These are phyloP conservation scores for Nematocida ironsii DNA, from an alignment of 371 early-diverging fungal genomes.

Conservation along the genomic window DNA sequence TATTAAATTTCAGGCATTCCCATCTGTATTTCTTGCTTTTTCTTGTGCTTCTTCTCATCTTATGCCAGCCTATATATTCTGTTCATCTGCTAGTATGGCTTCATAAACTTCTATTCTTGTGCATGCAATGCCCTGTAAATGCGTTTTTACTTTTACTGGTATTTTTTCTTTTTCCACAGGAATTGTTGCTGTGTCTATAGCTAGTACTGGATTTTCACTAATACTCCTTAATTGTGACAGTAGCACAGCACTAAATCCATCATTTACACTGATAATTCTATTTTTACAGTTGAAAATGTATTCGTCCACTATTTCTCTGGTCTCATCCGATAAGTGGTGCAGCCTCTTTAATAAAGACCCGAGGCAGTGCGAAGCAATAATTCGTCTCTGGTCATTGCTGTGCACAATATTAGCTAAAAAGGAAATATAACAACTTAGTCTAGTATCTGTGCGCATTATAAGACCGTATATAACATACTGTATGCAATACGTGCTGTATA, in stretches of 20 bases:
- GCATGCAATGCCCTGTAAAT: neutral
- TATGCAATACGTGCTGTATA: neutral
- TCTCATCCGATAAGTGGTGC: neutral
- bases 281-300: neutral
- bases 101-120: neutral
- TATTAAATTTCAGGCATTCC: too few species aligned
- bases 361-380: neutral
- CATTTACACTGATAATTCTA: neutral
- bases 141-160: neutral
- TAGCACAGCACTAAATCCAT: neutral
- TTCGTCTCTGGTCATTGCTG: neutral
- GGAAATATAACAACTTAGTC: neutral
- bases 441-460: neutral
- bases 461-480: conserved; percentile 11
- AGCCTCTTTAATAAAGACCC: neutral
- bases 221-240: neutral
- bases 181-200: neutral
- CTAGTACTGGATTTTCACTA: neutral
- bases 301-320: neutral
- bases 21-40: too few species aligned
- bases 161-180: neutral
- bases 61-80: too few species aligned
- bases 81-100: neutral
- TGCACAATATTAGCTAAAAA: neutral
- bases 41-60: too few species aligned